These are phyloP conservation scores for Sporobolus alterniflorus DNA, from an alignment of 202 grass and related monocot species.

Conservation along the genomic window DNA sequence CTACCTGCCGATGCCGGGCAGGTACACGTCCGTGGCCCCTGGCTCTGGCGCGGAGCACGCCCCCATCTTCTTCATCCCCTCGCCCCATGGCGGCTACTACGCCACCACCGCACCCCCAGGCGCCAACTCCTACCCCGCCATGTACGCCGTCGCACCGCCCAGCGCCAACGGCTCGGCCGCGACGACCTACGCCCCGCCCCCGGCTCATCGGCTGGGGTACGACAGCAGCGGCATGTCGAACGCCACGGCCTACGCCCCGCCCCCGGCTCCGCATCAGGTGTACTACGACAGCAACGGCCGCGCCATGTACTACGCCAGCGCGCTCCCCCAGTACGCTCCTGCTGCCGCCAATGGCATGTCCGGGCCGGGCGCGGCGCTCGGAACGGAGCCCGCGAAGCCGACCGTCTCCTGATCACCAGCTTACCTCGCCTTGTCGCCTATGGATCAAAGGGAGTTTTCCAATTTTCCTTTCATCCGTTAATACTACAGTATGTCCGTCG, in stretches of 20 bases:
- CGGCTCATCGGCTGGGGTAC: conserved; percentile 74
- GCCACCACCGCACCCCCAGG: conserved; percentile 37
- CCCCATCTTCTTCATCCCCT: conserved; percentile 65
- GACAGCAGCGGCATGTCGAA: conserved; percentile 81
- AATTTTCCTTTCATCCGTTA: conserved; percentile 44
- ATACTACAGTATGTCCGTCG: conserved; percentile 38
- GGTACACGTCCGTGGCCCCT: conserved; percentile 63
- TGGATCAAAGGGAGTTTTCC: conserved; percentile 56
- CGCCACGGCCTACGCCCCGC: conserved; percentile 74
- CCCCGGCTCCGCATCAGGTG: too few species aligned
- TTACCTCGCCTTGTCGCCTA: background rate
- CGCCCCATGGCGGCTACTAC: conserved; percentile 60
- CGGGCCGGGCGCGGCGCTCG: conserved; percentile 22
- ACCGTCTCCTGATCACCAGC: conserved; percentile 61
- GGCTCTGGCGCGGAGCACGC: conserved; percentile 57
- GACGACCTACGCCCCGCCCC: conserved; percentile 39
- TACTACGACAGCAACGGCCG: conserved; percentile 82
- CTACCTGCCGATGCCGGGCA: conserved; percentile 47
- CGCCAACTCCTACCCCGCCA: conserved; percentile 41
- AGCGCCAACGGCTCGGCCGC: conserved; percentile 32
- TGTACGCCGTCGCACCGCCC: conserved; percentile 61
- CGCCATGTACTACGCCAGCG: conserved; percentile 82
- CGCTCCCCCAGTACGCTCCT: conserved; percentile 63
- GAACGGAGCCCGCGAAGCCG: conserved; percentile 61
- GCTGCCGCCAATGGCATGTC: conserved; percentile 61